A percentile compares a stretch with the other conserved stretches of the same genome.
These are phyloP conservation scores for Chalciporus pseudorubinellus DNA, from an alignment of 768 basidiomycete genomes.

Conservation along the genomic window DNA sequence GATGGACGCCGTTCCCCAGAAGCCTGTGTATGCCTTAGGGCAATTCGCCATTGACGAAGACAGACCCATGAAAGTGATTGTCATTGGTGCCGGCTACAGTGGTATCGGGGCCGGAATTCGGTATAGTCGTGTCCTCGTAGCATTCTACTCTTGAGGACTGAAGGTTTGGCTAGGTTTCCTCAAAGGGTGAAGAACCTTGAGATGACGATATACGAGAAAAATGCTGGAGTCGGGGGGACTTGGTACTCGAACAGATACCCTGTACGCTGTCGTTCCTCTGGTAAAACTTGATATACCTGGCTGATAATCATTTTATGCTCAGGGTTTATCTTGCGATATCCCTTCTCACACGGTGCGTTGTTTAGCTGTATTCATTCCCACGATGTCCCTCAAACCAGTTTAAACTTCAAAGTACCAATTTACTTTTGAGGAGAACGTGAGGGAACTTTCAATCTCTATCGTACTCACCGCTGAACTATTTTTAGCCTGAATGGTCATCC, in stretches of 20 bases:
- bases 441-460: background rate
- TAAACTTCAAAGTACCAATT: conserved; percentile 57
- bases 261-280: conserved; percentile 25
- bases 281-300: too few relatives aligned
- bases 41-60: conserved; percentile 51
- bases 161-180: conserved; percentile 39
- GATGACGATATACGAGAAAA: conserved; percentile 58
- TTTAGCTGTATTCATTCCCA: background rate
- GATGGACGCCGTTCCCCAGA: background rate
- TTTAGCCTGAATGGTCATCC: conserved; percentile 55
- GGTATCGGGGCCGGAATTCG: conserved; percentile 60
- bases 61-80: conserved; percentile 52
- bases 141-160: background rate
- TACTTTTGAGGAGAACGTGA: conserved; percentile 53
- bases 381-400: background rate
- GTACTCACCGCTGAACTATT: background rate
- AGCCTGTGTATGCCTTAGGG: conserved; percentile 30
- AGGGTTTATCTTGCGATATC: conserved; percentile 62
- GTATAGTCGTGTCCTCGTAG: conserved; percentile 23
- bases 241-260: conserved; percentile 61
- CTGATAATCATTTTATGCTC: too few relatives aligned
- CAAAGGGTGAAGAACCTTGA: conserved; percentile 53
- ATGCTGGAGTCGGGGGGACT: conserved; percentile 57
- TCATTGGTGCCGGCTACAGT: conserved; percentile 59
- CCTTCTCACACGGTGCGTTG: conserved; percentile 51